phyloP scores from a whole-genome alignment of 208 protist species.

The Acanthamoeba healyi region DNA sequence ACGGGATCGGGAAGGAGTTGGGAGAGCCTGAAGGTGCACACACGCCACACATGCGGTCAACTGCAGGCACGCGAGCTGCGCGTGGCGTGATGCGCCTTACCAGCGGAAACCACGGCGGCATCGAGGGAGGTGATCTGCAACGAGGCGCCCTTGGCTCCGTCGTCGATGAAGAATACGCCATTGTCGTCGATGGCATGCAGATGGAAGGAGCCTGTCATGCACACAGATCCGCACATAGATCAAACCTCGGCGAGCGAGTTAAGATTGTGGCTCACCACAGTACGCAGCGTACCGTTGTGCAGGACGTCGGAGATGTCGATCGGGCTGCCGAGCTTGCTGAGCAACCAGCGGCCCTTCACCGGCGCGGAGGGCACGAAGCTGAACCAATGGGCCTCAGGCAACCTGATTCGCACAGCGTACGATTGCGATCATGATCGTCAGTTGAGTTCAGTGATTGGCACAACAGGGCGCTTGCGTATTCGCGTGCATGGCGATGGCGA shows the following conservation, averaged over 20 bases:
- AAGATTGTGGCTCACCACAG: too few species aligned
- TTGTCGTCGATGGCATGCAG: background rate
- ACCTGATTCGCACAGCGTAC: background rate
- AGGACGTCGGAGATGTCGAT: conserved; percentile 33
- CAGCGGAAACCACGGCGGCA: background rate
- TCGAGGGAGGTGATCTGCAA: conserved; percentile 5
- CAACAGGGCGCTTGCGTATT: background rate
- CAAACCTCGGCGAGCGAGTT: too few species aligned
- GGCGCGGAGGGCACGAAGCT: background rate
- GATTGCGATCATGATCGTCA: background rate
- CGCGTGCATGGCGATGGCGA: background rate
- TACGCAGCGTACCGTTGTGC: background rate
- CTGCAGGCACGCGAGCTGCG: too few species aligned
- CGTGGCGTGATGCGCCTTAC: background rate
- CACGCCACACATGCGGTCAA: too few species aligned
- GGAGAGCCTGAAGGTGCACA: background rate
- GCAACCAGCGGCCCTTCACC: background rate
- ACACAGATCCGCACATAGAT: background rate
- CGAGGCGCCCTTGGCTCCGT: background rate
- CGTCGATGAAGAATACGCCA: background rate
- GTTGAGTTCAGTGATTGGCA: too few species aligned
- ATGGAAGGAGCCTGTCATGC: background rate
- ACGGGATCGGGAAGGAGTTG: conserved; percentile 20
- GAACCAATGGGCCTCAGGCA: conserved; percentile 18
- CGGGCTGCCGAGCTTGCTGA: conserved; percentile 7